These are phyloP conservation scores for Ogataea populi-albae DNA, from an alignment of 805 yeast genomes.

Conservation along the genomic window DNA sequence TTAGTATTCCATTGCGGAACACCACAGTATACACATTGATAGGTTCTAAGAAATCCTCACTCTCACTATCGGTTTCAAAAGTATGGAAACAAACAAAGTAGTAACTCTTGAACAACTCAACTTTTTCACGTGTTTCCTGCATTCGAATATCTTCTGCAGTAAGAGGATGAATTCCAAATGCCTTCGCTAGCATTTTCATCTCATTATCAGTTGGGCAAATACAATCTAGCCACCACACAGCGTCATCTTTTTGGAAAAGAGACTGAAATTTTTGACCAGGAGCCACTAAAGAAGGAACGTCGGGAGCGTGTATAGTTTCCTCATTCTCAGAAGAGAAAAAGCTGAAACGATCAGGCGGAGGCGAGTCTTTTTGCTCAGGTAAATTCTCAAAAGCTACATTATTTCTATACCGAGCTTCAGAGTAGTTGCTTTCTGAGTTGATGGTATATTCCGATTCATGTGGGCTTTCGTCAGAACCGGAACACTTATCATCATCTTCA, in stretches of 20 bases:
- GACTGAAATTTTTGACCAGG: constrained; percentile 63
- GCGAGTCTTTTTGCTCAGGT: constrained; percentile 14
- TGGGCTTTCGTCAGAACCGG: constrained; percentile 5
- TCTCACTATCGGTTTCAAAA: constrained; percentile 79
- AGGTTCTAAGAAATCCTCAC: constrained; percentile 81
- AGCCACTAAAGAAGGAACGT: constrained; percentile 70
- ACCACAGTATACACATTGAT: constrained; percentile 74
- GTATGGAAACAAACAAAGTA: constrained; percentile 97
- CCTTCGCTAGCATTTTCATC: constrained; percentile 87
- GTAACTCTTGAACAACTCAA: constrained; percentile 83
- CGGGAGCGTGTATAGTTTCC: constrained; percentile 87
- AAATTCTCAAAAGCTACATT: constrained; percentile 23
- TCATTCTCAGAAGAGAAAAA: constrained; percentile 80
- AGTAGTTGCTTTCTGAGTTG: constrained; percentile 13
- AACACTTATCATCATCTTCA: constrained; percentile 15
- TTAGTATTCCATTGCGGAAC: constrained; percentile 62
- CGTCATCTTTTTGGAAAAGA: constrained; percentile 67
- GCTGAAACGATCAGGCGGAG: constrained; percentile 74
- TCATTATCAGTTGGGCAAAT: constrained; percentile 91
- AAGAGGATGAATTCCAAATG: constrained; percentile 96
- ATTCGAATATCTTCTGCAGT: constrained; percentile 96
- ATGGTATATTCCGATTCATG: constrained; percentile 11
- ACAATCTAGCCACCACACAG: constrained; percentile 97
- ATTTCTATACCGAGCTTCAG: constrained; percentile 13
- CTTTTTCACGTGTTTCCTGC: constrained; percentile 97